phyloP scores from a whole-genome alignment of 208 protist genomes.

The Trypanosoma mega region DNA sequence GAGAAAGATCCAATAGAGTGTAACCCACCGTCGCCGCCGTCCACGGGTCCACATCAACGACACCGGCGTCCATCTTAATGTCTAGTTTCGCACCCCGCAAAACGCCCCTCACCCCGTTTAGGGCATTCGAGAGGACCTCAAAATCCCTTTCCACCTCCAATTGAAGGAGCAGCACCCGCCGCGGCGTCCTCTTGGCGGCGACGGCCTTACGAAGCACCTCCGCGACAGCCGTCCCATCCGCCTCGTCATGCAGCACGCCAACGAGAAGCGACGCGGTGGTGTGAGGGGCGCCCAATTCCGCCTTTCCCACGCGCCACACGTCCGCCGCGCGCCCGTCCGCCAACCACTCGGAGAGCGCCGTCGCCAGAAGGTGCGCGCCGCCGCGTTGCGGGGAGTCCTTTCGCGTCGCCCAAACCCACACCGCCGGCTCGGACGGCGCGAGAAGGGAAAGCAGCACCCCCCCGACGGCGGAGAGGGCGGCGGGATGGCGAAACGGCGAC shows the following conservation, averaged over 20 bases:
- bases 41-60: constrained; percentile 72
- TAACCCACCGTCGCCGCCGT: constrained; percentile 56
- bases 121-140: constrained; percentile 15
- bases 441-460: constrained; percentile 53
- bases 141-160: constrained; percentile 21
- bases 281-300: not conserved
- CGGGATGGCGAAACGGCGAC: constrained; percentile 58
- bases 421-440: constrained; percentile 18
- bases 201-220: constrained; percentile 1
- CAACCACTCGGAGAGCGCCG: constrained; percentile 18
- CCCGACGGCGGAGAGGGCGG: constrained; percentile 45
- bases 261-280: not conserved
- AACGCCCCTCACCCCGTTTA: constrained; percentile 6
- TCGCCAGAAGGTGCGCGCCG: constrained; percentile 9
- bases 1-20: constrained; percentile 29
- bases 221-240: constrained; percentile 9
- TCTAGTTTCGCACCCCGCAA: not conserved
- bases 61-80: constrained; percentile 34
- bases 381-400: not conserved
- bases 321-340: not conserved
- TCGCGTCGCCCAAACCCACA: not conserved
- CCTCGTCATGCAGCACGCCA: constrained; percentile 8
- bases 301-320: not conserved
- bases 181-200: not conserved
- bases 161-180: constrained; percentile 20